These are phyloP conservation scores for Aegilops longissima DNA, from an alignment of 176 grass and related monocot species.

Conservation along the genomic window DNA sequence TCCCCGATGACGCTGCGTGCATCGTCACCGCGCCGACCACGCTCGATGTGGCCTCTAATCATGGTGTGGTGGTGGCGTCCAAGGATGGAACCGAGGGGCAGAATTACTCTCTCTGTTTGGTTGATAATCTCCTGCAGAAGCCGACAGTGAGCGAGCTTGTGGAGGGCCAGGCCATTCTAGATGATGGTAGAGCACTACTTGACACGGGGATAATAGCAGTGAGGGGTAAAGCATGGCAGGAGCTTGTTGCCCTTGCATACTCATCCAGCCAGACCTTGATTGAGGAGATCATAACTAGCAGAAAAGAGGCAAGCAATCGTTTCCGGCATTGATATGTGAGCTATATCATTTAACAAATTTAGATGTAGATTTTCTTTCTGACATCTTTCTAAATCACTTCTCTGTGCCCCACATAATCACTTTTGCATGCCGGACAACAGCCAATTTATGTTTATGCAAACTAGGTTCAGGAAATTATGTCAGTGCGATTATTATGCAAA, in stretches of 20 bases:
- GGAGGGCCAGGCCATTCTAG: constrained; percentile 58
- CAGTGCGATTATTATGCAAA: too few species aligned
- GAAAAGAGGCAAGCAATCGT: constrained; percentile 90
- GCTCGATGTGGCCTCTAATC: constrained; percentile 76
- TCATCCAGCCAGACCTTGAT: constrained; percentile 65
- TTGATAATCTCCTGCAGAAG: constrained; percentile 85
- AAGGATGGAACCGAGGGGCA: constrained; percentile 40
- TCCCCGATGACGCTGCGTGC: constrained; percentile 72
- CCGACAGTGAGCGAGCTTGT: constrained; percentile 64
- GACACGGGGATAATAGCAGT: constrained; percentile 93
- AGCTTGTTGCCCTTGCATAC: constrained; percentile 64
- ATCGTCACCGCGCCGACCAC: constrained; percentile 83
- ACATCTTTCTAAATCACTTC: not conserved
- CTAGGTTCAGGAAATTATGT: too few species aligned
- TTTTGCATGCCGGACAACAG: not conserved
- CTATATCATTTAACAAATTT: constrained; percentile 21
- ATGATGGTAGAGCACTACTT: constrained; percentile 78
- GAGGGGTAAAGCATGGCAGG: constrained; percentile 77
- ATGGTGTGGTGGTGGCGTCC: constrained; percentile 82
- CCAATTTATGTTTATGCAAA: too few species aligned
- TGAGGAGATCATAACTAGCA: constrained; percentile 51
- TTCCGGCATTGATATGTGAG: constrained; percentile 31
- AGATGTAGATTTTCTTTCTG: not conserved
- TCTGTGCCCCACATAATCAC: not conserved
- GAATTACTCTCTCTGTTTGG: constrained; percentile 57